Evolutionary conservation across 495 filamentous ascomycete genomes (phyloP).

Genomic region (Cenococcum geophilum): DNA sequence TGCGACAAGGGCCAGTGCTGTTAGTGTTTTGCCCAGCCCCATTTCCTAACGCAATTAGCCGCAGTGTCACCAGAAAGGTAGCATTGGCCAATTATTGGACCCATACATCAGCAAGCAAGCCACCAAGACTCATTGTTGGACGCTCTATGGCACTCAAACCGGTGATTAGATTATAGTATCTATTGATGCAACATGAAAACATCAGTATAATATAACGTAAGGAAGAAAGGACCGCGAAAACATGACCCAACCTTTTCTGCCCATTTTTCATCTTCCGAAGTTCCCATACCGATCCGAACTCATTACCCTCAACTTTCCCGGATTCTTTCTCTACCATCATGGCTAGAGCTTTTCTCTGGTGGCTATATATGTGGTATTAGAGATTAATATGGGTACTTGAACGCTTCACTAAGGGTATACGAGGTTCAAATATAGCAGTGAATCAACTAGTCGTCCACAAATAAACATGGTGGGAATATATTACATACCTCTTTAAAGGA

Average conservation of each 20-base stretch:
- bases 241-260: neutral
- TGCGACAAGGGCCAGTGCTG: constrained; percentile 26
- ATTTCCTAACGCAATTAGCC: constrained; percentile 30
- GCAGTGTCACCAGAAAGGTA: neutral
- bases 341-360: neutral
- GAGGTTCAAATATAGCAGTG: neutral
- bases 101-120: neutral
- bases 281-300: neutral
- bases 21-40: constrained; percentile 37
- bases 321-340: neutral
- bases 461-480: too few species aligned
- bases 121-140: neutral
- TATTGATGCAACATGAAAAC: too few species aligned
- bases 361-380: neutral
- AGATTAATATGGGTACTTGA: neutral
- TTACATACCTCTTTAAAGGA: neutral
- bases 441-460: too few species aligned
- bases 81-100: neutral
- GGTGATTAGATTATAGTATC: too few species aligned
- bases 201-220: too few species aligned
- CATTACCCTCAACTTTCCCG: neutral
- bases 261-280: neutral
- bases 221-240: too few species aligned
- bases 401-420: neutral
- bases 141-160: neutral